These are phyloP conservation scores for Prunus davidiana DNA, from an alignment of 306 rosid species.

Conservation along the genomic window DNA sequence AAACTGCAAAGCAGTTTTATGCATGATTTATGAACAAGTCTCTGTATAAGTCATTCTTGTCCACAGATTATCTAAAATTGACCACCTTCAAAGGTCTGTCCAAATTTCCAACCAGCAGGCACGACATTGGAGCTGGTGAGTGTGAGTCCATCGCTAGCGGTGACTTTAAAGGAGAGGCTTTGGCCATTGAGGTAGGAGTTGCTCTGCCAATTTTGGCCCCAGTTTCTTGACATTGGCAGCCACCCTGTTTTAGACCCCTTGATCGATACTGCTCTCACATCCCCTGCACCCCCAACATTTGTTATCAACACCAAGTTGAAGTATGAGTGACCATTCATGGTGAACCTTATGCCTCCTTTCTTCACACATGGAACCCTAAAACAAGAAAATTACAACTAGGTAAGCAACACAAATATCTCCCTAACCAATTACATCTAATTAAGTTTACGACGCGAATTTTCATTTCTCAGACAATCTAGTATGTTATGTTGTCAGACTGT, in stretches of 20 bases:
- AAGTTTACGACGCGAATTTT: no score
- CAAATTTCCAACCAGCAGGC: conserved; percentile 33
- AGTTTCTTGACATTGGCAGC: conserved; percentile 39
- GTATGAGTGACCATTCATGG: conserved; percentile 41
- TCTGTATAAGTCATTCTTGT: neutral
- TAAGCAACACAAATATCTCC: neutral
- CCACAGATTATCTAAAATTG: conserved; percentile 20
- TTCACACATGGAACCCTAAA: conserved; percentile 34
- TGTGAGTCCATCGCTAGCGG: conserved; percentile 26
- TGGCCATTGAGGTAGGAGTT: conserved; percentile 38
- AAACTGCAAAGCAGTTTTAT: neutral
- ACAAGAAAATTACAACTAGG: neutral
- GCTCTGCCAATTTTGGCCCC: conserved; percentile 49
- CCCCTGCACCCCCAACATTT: conserved; percentile 37
- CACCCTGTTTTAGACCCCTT: conserved; percentile 33
- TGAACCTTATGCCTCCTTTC: conserved; percentile 46
- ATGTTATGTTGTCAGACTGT: neutral
- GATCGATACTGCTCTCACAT: conserved; percentile 20
- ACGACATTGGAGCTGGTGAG: conserved; percentile 24
- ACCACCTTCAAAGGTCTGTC: conserved; percentile 41
- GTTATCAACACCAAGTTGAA: conserved; percentile 39
- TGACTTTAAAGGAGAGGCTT: conserved; percentile 35
- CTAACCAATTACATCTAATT: neutral
- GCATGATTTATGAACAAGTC: neutral
- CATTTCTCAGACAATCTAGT: neutral